Conservation (phyloP, 1,284 basidiomycete species). For the Ceratobasidium sp. region DNA sequence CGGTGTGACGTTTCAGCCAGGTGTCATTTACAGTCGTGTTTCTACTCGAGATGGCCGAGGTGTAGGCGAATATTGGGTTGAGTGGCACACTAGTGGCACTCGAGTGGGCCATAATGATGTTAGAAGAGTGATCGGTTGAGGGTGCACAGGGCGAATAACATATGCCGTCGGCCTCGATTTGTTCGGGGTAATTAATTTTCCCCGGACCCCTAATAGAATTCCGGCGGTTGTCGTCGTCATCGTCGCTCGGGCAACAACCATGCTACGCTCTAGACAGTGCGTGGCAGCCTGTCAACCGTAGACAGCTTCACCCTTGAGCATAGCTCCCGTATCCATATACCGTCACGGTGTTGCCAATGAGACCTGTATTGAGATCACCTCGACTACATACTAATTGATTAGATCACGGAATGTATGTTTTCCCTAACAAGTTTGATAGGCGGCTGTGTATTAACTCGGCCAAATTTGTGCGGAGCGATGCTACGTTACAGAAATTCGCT, state of each 20-base stretch:
- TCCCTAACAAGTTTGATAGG: conserved; percentile 20
- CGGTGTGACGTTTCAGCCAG: conserved; percentile 21
- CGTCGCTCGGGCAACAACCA: conserved; percentile 25
- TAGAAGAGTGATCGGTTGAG: no score
- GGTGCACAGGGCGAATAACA: neutral
- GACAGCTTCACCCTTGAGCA: conserved; percentile 24
- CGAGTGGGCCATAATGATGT: neutral
- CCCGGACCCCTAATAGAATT: conserved; percentile 22
- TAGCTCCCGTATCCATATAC: conserved; percentile 5
- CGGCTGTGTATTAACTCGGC: conserved; percentile 31
- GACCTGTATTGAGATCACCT: conserved; percentile 17
- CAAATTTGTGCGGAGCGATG: conserved; percentile 14
- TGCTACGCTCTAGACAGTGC: conserved; percentile 2
- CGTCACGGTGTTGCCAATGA: conserved; percentile 31
- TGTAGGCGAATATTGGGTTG: neutral
- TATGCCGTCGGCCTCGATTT: neutral
- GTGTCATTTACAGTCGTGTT: conserved; percentile 1
- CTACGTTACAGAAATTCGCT: conserved; percentile 7
- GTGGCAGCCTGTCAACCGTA: conserved; percentile 29
- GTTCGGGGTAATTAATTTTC: conserved; percentile 37
- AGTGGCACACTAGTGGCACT: neutral
- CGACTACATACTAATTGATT: neutral
- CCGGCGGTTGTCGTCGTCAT: conserved; percentile 14
- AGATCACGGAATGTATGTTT: conserved; percentile 1
- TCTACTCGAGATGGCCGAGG: neutral